A percentile compares a stretch with the other conserved stretches of the same genome.
These are phyloP conservation scores for Babesia divergens DNA, from an alignment of 169 alveolate genomes.

Conservation along the genomic window DNA sequence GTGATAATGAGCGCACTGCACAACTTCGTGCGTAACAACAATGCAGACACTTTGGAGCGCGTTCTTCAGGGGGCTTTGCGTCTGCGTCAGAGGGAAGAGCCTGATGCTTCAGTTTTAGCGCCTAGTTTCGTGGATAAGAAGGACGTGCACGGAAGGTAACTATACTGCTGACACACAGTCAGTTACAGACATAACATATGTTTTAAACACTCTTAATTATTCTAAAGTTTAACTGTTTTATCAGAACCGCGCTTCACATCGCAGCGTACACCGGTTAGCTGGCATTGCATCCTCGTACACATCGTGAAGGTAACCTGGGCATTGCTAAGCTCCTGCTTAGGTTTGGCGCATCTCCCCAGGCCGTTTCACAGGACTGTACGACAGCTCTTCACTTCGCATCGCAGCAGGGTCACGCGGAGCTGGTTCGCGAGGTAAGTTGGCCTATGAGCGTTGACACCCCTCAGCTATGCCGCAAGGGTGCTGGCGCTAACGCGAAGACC, in stretches of 20 bases:
- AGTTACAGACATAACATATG: neutral
- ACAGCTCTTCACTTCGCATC: slow-evolving; percentile 63
- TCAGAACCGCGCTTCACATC: slow-evolving; percentile 64
- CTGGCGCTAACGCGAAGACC: slow-evolving; percentile 41
- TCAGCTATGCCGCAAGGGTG: slow-evolving; percentile 34
- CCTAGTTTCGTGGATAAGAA: slow-evolving; percentile 18
- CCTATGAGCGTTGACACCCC: no score
- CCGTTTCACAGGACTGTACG: slow-evolving; percentile 44
- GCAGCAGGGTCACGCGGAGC: slow-evolving; percentile 46
- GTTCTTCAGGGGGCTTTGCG: slow-evolving; percentile 29
- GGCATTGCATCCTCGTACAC: neutral
- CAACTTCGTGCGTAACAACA: slow-evolving; percentile 16
- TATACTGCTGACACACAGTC: neutral
- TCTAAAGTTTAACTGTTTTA: neutral
- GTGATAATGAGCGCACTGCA: slow-evolving; percentile 41
- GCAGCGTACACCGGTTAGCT: slow-evolving; percentile 50
- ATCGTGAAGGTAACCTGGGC: slow-evolving; percentile 13
- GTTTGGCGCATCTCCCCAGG: slow-evolving; percentile 48
- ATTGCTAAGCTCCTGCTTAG: slow-evolving; percentile 19
- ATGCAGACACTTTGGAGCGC: slow-evolving; percentile 3
- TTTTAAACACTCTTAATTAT: no score
- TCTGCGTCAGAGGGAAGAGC: neutral
- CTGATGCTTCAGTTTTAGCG: neutral
- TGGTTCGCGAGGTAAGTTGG: slow-evolving; percentile 9
- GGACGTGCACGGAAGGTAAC: slow-evolving; percentile 23